Base-by-base conservation (phyloP, 257 asterid species). In the Plantago elongata region DNA sequence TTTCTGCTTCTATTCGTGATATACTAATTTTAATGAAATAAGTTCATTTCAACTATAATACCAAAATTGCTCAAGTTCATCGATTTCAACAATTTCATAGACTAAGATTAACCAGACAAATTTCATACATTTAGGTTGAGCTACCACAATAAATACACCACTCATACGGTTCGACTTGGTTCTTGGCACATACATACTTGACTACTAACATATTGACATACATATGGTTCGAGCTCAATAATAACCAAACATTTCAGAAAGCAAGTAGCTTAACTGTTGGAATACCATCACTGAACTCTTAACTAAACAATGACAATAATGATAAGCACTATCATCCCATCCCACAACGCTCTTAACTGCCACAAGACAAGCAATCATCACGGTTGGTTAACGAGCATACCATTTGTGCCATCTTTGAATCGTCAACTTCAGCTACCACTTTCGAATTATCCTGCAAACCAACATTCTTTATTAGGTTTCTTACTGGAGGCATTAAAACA, bases 301-400 rank as follows among this genome's bases (percentile, higher is more conserved):
- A 10, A 34, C 40, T 34, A 34, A 34, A 34, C 7, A 34, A 3
- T 7, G 40, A 34, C 40, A 6, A 34, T 34, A 6, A 5, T 34
- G 38, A 34, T 3, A 34, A 34, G 38, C 38, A 34, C 40, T 34
- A 34, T 34, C 40, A 51, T 18, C 57, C 1, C 34, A 9, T 38
- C 29, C 30, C 22, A 2, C 15, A 14, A n/a, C 7, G 45, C 55
- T 65, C 58, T 74, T 30, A 91, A 65, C 98, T 91, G 69, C 98
- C 98, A 67, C 98, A 91, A 11, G 94, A 79, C 67, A 86, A 38
- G 78, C 98, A 91, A 3, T 91, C 98, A 0, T 91, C 98, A 0
- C 95, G 84, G 75, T 88, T 91, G 5, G 78, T 72, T 46, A 91
- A 72, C 14, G 98, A 84, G 73, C 98, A 91, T 12, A 80, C 92